Evolutionary conservation across 2,329 filamentous ascomycete species (phyloP), one percentile per base, ranked within the genome.

Genomic region (Calonectria henricotiae): DNA sequence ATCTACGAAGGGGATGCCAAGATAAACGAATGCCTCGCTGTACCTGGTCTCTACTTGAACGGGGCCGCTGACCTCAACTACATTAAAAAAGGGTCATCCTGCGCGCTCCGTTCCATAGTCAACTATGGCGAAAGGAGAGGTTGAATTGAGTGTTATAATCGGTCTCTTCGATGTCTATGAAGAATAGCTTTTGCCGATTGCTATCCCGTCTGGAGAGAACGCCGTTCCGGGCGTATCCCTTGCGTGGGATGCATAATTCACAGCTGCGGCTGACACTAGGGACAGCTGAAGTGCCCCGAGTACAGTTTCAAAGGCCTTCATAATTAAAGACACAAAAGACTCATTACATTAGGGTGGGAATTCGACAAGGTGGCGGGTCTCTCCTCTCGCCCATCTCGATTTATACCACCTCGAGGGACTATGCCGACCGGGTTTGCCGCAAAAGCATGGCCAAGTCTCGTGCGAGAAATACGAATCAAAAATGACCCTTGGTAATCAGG

Each of bases 11-110:
- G 39, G n/a, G 15, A 37, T 20, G 5, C 39, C 46, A 4, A 66
- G 51, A n/a, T 46, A 54, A 27, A 17, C 20, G 35, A 66, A 66
- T 30, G 49, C 39, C 27, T 66, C 63, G 17, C 39, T 60, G 17
- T 66, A 66, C 41, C 43, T 66, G 63, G 54, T 27, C 43, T 66
- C 49, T 15, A 66, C 35, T 39, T 66, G 51, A 30, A 66, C 35
- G 6, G 51, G 20, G n/a, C 51, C 46, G 6, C 32, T 46, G 44
- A 66, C n/a, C 27, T 46, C 20, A 17, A 47, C 13, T 15, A 66
- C 41, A 0, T 58, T 39, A 17, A 66, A 66, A 20, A 66, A 66
- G 3, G 63, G 41, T 39, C 39, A 66, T 3, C 63, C 63, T 2
- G 63, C 63, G 1, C 63, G 41, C n/a, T 66, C 63, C 4, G n/a